Percentiles rank a stretch among this genome's conserved stretches.
Evolutionary conservation across 2,329 filamentous ascomycete species (phyloP).

Genomic region (Thermoascus crustaceus): DNA sequence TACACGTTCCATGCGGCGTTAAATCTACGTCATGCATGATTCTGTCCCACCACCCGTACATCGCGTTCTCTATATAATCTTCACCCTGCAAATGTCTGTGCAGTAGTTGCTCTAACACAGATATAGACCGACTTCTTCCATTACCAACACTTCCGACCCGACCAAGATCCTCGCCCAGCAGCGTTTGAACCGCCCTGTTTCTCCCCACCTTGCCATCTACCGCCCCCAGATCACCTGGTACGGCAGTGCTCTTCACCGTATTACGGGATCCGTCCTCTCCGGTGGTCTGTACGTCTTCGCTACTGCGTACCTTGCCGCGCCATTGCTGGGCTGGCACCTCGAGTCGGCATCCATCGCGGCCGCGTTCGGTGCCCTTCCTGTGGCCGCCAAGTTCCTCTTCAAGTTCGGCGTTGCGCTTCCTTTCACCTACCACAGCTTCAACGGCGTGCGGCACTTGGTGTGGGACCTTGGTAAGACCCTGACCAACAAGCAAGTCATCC

Average conservation of each 20-base stretch:
- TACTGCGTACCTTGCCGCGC: constrained; percentile 70
- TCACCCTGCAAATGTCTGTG: constrained; percentile 9
- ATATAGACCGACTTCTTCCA: constrained; percentile 23
- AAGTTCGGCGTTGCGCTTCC: constrained; percentile 55
- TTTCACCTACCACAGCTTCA: constrained; percentile 61
- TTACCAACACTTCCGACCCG: constrained; percentile 24
- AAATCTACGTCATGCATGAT: constrained; percentile 21
- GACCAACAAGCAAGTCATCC: constrained; percentile 56
- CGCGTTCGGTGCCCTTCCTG: constrained; percentile 54
- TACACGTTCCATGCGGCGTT: constrained; percentile 1
- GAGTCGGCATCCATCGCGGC: constrained; percentile 57
- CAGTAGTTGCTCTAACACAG: constrained; percentile 14
- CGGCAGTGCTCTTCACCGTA: constrained; percentile 65
- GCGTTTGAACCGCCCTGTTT: constrained; percentile 70
- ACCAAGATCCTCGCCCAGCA: constrained; percentile 64
- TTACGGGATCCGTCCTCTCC: constrained; percentile 68
- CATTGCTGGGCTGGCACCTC: constrained; percentile 63
- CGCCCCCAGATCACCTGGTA: constrained; percentile 79
- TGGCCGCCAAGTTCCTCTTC: constrained; percentile 49
- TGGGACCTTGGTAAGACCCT: constrained; percentile 61
- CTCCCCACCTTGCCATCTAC: constrained; percentile 83
- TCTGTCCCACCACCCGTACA: constrained; percentile 2
- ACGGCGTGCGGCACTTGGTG: constrained; percentile 62
- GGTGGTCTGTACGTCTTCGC: constrained; percentile 73
- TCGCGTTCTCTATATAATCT: too few relatives aligned